Evolutionary conservation across 371 early-diverging fungal species (phyloP).

Genomic region (Mucor saturninus): DNA sequence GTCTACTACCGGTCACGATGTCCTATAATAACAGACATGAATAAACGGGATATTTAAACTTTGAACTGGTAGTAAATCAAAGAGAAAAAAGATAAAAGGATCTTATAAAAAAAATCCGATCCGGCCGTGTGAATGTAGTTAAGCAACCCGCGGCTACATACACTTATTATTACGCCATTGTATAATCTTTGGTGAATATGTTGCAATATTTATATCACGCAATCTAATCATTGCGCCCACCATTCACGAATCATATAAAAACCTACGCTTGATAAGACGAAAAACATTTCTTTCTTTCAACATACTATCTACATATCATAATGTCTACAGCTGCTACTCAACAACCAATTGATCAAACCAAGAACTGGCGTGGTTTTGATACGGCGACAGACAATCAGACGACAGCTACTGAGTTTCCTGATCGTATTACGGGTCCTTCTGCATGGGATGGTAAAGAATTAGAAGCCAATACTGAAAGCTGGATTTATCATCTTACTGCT

Average conservation of each 20-base stretch:
- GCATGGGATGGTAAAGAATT: conserved; percentile 49
- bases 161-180: conserved; percentile 2
- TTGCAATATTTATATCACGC: conserved; percentile 18
- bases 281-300: neutral
- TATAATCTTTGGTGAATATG: conserved; percentile 2
- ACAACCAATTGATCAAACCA: neutral
- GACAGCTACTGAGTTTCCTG: conserved; percentile 34
- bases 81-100: too few relatives aligned
- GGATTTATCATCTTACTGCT: conserved; percentile 43
- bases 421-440: conserved; percentile 40
- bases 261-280: neutral
- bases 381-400: conserved; percentile 19
- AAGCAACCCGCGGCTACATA: neutral
- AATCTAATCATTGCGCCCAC: conserved; percentile 6
- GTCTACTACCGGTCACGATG: too few relatives aligned
- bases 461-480: conserved; percentile 43
- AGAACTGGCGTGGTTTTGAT: conserved; percentile 20
- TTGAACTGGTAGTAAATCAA: too few relatives aligned
- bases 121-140: too few relatives aligned
- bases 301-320: neutral
- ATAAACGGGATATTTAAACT: too few relatives aligned
- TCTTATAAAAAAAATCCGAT: too few relatives aligned
- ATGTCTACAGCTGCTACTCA: conserved; percentile 8
- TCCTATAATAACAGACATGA: too few relatives aligned
- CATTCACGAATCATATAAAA: neutral